Base-by-base conservation (phyloP, 139 green algal species). In the Nannochloris sp. region DNA sequence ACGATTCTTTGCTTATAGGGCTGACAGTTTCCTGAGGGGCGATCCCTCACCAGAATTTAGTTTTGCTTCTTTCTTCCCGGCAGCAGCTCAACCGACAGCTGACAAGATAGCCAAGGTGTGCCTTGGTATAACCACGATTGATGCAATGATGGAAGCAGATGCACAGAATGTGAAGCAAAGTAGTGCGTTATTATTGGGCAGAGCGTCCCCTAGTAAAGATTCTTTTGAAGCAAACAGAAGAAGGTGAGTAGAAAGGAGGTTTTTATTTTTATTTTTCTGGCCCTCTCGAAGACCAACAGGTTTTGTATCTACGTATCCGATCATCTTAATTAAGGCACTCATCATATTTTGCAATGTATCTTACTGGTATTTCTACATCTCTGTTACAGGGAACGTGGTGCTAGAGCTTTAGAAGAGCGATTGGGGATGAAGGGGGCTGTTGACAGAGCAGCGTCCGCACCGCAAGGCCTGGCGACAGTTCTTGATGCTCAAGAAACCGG, bases 41-140 rank as follows among this genome's bases (percentile, higher is more conserved):
- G 90, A 96, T 54, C 75, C 81, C 1, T 88, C 67, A 15, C 77
- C 92, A 6, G 84, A 96, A 14, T 97, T 97, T 73, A 82, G 77
- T 27, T 91, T 96, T 54, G 78, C 74, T 6, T 83, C 81, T 8
- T 96, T 96, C 78, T 95, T 95, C 68, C 89, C 90, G 8, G 73
- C 76, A 45, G 47, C 51, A 10, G 2, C 87, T 29, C 76, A 82
- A 34, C 65, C 33, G 15, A 63, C 35, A 3, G 61, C 90, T 14
- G 86, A 90, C 44, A 54, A 42, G 13, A n/a, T 89, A 0, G 78
- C 78, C 32, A 60, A 30, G 12, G 35, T 71, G 5, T 70, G 66
- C 42, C 61, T 64, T 27, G 57, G 60, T 2, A 24, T 92, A 14
- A 83, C 76, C 32, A 66, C 67, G 3, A 36, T 82, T 23, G 30